These are phyloP conservation scores for Trifolium repens DNA, from an alignment of 306 rosid species.

Conservation along the genomic window DNA sequence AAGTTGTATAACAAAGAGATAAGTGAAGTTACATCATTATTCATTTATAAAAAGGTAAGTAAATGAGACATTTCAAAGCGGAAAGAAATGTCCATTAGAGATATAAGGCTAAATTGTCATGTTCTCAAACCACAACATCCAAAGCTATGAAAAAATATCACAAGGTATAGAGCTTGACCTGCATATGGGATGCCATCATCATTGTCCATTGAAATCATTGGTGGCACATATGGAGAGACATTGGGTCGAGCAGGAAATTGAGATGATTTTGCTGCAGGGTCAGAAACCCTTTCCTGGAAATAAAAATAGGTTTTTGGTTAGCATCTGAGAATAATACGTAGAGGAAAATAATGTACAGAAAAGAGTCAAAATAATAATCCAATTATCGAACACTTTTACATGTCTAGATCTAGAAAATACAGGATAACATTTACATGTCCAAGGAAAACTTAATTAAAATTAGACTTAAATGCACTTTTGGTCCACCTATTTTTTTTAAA, in stretches of 20 bases:
- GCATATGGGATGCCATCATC: constrained; percentile 90
- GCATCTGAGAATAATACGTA: constrained; percentile 33
- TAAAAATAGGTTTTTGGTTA: constrained; percentile 23
- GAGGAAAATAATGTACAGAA: not conserved
- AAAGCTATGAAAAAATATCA: constrained; percentile 27
- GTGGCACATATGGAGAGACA: constrained; percentile 76
- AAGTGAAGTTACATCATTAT: not conserved
- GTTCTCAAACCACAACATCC: constrained; percentile 31
- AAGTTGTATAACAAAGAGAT: not conserved
- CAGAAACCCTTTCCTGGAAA: constrained; percentile 82
- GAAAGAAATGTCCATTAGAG: constrained; percentile 20
- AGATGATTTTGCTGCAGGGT: constrained; percentile 76
- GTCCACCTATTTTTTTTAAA: no score
- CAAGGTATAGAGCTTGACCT: constrained; percentile 53
- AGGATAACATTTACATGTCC: constrained; percentile 12
- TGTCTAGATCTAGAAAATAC: constrained; percentile 17
- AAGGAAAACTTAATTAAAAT: constrained; percentile 32
- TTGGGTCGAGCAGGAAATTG: constrained; percentile 70
- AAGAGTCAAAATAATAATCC: constrained; percentile 24
- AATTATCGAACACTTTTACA: constrained; percentile 18
- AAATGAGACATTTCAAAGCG: constrained; percentile 6
- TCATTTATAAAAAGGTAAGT: constrained; percentile 18
- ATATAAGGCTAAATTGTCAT: constrained; percentile 25
- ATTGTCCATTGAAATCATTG: constrained; percentile 73
- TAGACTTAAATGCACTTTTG: no score